Conservation (phyloP, 768 basidiomycete species). For the Lactarius tabidus region DNA sequence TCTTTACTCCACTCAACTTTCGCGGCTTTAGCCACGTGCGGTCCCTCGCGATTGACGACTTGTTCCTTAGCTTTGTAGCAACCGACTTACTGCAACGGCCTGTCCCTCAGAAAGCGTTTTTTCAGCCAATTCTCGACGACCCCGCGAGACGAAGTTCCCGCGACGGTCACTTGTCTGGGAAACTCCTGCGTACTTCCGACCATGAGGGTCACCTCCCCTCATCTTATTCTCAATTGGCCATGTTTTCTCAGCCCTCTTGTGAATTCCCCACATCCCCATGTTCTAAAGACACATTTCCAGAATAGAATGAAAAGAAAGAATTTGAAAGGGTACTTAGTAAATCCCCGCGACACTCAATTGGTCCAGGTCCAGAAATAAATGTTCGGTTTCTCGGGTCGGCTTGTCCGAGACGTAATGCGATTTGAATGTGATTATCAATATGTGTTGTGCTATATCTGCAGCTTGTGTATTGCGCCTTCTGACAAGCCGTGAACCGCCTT, state of each 20-base stretch:
- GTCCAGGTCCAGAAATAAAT: not conserved
- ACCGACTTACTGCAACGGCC: not conserved
- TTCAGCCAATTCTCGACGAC: not conserved
- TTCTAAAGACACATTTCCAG: not conserved
- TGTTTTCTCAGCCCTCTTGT: not conserved
- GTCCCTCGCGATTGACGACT: not conserved
- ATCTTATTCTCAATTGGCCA: slow-evolving; percentile 3
- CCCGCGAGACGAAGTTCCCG: not conserved
- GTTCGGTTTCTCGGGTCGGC: not conserved
- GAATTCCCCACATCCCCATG: not conserved
- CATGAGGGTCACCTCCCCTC: not conserved
- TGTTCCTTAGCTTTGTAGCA: not conserved
- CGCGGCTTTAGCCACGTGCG: not conserved
- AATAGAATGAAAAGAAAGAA: slow-evolving; percentile 3
- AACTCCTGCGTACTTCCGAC: not conserved
- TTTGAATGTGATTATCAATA: not conserved
- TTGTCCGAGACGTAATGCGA: not conserved
- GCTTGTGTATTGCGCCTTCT: not conserved
- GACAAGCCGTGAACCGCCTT: not conserved
- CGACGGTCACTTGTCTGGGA: not conserved
- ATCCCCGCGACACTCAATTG: not conserved
- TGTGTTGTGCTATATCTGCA: not conserved
- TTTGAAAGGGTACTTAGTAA: slow-evolving; percentile 7
- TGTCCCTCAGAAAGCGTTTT: not conserved
- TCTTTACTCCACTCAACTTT: not conserved